Evolutionary conservation across 768 basidiomycete genomes (phyloP).

Genomic region (Rhodosporidiobolus odoratus): DNA sequence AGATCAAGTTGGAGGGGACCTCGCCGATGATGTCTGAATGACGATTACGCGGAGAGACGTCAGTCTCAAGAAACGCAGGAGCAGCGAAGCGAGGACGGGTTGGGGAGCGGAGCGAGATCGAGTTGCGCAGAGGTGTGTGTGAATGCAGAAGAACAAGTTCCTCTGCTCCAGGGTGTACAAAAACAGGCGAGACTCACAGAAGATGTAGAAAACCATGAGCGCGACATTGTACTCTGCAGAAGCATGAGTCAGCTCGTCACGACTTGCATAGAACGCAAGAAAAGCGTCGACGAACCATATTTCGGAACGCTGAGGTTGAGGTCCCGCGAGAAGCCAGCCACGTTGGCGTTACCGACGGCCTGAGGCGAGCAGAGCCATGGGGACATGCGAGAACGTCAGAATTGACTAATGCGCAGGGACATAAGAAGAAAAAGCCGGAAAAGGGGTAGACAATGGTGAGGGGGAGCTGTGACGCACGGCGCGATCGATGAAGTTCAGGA

Average conservation of each 20-base stretch:
- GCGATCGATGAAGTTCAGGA: constrained; percentile 36
- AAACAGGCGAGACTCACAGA: neutral
- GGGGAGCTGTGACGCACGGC: no score
- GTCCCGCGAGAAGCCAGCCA: constrained; percentile 19
- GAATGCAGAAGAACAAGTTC: no score
- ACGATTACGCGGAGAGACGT: neutral
- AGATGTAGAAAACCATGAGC: constrained; percentile 2
- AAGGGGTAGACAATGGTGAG: no score
- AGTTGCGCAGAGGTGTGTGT: no score
- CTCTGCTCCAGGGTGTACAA: no score
- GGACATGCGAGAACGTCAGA: no score
- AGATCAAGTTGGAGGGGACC: constrained; percentile 25
- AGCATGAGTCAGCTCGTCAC: no score
- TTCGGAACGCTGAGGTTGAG: neutral
- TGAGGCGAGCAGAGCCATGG: neutral
- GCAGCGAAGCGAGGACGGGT: no score
- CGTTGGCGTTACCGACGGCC: neutral
- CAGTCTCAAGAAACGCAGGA: neutral
- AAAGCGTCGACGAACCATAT: neutral
- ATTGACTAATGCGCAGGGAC: no score
- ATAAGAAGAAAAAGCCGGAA: no score
- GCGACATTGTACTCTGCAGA: neutral
- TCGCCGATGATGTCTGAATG: constrained; percentile 23
- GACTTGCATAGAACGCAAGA: neutral
- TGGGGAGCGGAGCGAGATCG: no score